Evolutionary conservation across 345 rosid genomes (phyloP), one percentile per base, ranked within the genome.

Genomic region (Theobroma cacao): DNA sequence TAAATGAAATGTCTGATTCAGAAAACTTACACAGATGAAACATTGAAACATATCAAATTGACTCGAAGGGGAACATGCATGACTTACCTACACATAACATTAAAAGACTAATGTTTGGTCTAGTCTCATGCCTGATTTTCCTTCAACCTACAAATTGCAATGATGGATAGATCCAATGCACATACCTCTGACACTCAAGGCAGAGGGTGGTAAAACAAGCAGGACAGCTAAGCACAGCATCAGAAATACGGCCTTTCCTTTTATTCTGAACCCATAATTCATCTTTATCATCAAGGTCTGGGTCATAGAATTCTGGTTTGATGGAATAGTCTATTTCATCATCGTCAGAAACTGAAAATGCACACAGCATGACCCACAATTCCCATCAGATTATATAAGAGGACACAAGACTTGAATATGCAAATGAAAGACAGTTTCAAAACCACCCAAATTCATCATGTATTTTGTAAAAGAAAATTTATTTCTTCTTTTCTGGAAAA

Each of bases 221-320:
- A 11, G 98, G 96, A 74, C 98, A 93, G 80, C 96, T 91, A 63
- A 93, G 96, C 45, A 90, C 88, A 66, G 98, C 93, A 77, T 93
- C 98, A 60, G 98, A 89, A 28, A 75, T 48, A 74, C 79, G 86
- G 5, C 96, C 96, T 45, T 81, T 82, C 77, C 91, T 86, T 73
- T 80, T 77, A 80, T 84, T 88, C 17, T 71, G 80, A 78, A 87
- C 87, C 96, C 98, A 93, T 20, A 13, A 12, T 77, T 90, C 93
- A 84, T 93, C 93, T 84, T 89, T 89, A 48, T 81, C 89, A 6
- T 93, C 98, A 12, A 91, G 88, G 60, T 86, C 82, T 0, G 98
- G 86, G 75, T 90, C 98, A 65, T 93, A 91, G 74, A 93, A 87
- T 61, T 93, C 90, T 3, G 93, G 92, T 67, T 91, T 88, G 70